Conservation (phyloP, 2,329 filamentous ascomycete species). For the Botrytis tulipae region DNA sequence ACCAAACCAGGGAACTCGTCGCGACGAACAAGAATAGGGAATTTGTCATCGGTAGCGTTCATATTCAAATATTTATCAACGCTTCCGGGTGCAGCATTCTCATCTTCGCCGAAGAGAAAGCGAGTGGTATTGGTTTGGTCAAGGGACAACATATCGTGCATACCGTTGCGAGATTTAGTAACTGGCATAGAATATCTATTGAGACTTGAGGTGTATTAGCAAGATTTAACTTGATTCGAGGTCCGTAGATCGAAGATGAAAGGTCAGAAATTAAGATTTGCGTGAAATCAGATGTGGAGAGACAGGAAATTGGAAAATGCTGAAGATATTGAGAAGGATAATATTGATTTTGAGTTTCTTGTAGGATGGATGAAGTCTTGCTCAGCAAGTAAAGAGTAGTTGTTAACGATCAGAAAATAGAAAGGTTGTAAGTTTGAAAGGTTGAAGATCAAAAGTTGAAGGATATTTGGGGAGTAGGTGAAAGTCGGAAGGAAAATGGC, state of each 20-base stretch:
- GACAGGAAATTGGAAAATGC: conserved; percentile 4
- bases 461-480: neutral
- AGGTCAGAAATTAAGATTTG: neutral
- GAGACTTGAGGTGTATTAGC: conserved; percentile 51
- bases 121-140: conserved; percentile 83
- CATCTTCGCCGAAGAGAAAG: conserved; percentile 82
- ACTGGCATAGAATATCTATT: conserved; percentile 96
- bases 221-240: conserved; percentile 21
- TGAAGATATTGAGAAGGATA: conserved; percentile 16
- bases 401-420: conserved; percentile 11
- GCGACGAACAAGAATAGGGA: conserved; percentile 77
- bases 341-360: conserved; percentile 1
- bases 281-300: neutral
- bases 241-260: conserved; percentile 6
- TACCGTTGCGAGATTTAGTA: conserved; percentile 64
- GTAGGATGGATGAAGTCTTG: neutral
- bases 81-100: conserved; percentile 50
- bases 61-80: conserved; percentile 69
- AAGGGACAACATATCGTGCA: conserved; percentile 62
- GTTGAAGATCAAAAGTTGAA: conserved; percentile 11
- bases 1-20: conserved; percentile 42
- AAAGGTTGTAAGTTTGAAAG: conserved; percentile 8
- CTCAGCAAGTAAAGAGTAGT: conserved; percentile 11
- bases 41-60: conserved; percentile 76
- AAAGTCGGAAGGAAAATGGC: neutral